Evolutionary conservation across 2,329 filamentous ascomycete genomes (phyloP).

Genomic region (Monilinia polystroma): DNA sequence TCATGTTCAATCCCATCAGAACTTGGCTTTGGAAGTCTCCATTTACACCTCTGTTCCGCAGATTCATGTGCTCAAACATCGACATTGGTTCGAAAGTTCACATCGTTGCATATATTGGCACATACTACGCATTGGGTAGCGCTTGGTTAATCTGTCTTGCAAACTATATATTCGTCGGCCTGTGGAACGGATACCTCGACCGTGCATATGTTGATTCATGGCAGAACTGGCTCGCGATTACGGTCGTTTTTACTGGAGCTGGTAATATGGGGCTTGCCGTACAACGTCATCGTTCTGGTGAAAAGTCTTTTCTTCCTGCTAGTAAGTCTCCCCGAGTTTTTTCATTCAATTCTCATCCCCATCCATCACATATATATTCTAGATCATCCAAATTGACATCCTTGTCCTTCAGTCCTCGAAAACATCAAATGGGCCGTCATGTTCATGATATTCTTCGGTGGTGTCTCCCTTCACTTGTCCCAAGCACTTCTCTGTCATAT

Average conservation of each 20-base stretch:
- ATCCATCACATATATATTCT: neutral
- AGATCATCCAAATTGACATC: neutral
- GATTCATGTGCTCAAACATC: constrained; percentile 60
- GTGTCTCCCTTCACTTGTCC: constrained; percentile 73
- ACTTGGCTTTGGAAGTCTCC: constrained; percentile 61
- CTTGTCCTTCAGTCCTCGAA: constrained; percentile 11
- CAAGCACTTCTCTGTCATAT: constrained; percentile 77
- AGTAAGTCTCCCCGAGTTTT: neutral
- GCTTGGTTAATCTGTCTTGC: constrained; percentile 62
- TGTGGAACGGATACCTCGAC: constrained; percentile 65
- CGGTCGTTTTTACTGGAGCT: constrained; percentile 62
- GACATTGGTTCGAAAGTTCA: constrained; percentile 66
- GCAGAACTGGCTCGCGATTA: constrained; percentile 61
- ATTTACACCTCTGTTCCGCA: constrained; percentile 62
- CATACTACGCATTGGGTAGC: constrained; percentile 62
- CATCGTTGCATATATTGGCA: constrained; percentile 67
- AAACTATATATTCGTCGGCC: constrained; percentile 72
- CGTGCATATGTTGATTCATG: constrained; percentile 67
- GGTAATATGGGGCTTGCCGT: constrained; percentile 51
- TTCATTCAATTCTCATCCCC: neutral
- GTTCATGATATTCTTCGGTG: constrained; percentile 68
- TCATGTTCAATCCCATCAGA: constrained; percentile 66
- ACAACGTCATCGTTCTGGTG: constrained; percentile 61
- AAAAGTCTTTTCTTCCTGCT: constrained; percentile 51
- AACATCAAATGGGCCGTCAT: constrained; percentile 23